Evolutionary conservation across 108 stramenopile genomes (phyloP), one percentile per base, ranked within the genome.

Genomic region (Cyclotella baltica): DNA sequence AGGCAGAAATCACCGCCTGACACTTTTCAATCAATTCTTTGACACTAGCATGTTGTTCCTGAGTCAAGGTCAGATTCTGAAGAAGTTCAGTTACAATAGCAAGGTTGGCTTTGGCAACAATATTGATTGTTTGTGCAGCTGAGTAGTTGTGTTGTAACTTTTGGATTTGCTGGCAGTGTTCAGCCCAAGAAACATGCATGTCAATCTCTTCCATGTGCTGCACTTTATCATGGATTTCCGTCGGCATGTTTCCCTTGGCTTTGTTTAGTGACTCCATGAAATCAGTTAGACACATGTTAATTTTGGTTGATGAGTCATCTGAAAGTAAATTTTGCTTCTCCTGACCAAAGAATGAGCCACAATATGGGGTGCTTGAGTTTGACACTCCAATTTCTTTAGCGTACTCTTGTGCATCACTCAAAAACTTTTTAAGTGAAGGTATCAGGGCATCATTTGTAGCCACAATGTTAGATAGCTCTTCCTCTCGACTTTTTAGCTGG

Each of bases 271-370:
- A 52, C 19, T 13, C 51, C 11, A n/a, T 52, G 19, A 52, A 52
- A 4, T 52, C 19, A 10, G n/a, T 19, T n/a, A n/a, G 18, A n/a
- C 19, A 52, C n/a, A 19, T n/a, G n/a, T 52, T 52, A n/a, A 52
- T 52, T 52, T 4, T 4, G 4, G n/a, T n/a, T n/a, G 51, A 52
- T n/a, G 51, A 52, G 51, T 13, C 51, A n/a, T 13, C 11, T n/a
- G 51, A 52, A 10, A 52, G 19, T n/a, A 52, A 52, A 4, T 52
- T 20, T n/a, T 52, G 51, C 51, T 52, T 52, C 51, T 52, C 51
- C 51, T n/a, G 11, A 13, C 51, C 51, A 52, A 52, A n/a, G n/a
- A 52, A 52, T 4, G 51, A 52, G 10, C 51, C 51, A 52, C 19
- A 52, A n/a, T 52, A 52, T 4, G 19, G n/a, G n/a, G n/a, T n/a